Evolutionary conservation across 2,329 filamentous ascomycete species (phyloP).

Genomic region (Sodiomyces alkalinus): DNA sequence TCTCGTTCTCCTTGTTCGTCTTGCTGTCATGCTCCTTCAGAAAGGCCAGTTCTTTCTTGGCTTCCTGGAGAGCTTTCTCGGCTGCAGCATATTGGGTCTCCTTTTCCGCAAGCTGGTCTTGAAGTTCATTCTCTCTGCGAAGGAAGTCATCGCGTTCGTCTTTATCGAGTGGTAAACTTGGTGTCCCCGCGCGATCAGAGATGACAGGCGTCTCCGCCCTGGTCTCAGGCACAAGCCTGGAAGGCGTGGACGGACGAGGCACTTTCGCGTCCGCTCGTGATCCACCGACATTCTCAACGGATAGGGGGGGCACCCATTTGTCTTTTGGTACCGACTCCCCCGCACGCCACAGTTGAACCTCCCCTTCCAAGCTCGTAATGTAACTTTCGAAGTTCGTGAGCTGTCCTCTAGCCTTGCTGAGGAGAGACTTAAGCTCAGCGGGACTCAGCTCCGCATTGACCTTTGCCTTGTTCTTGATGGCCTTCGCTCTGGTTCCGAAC

Average conservation of each 20-base stretch:
- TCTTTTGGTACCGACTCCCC: slow-evolving; percentile 85
- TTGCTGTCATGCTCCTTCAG: slow-evolving; percentile 77
- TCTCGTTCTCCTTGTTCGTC: slow-evolving; percentile 80
- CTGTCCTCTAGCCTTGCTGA: slow-evolving; percentile 85
- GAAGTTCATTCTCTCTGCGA: slow-evolving; percentile 86
- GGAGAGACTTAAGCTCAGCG: slow-evolving; percentile 79
- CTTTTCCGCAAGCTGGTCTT: slow-evolving; percentile 89
- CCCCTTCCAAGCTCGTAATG: slow-evolving; percentile 66
- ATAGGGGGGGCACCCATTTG: slow-evolving; percentile 59
- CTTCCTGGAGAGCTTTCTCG: slow-evolving; percentile 68
- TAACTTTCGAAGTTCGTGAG: slow-evolving; percentile 81
- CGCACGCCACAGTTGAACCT: slow-evolving; percentile 74
- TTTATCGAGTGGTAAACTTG: slow-evolving; percentile 78
- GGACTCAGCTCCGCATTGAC: slow-evolving; percentile 97
- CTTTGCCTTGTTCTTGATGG: slow-evolving; percentile 99
- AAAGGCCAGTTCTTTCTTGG: slow-evolving; percentile 71
- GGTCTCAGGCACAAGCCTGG: slow-evolving; percentile 36
- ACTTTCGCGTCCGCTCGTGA: slow-evolving; percentile 24
- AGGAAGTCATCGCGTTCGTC: slow-evolving; percentile 96
- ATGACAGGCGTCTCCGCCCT: slow-evolving; percentile 47
- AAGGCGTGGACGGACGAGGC: slow-evolving; percentile 36
- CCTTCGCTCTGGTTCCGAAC: slow-evolving; percentile 92
- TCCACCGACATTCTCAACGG: slow-evolving; percentile 30
- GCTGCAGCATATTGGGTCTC: slow-evolving; percentile 66
- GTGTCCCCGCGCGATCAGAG: slow-evolving; percentile 75